Base-by-base conservation (phyloP, 2,329 filamentous ascomycete genomes). In the Parastagonospora avenae region DNA sequence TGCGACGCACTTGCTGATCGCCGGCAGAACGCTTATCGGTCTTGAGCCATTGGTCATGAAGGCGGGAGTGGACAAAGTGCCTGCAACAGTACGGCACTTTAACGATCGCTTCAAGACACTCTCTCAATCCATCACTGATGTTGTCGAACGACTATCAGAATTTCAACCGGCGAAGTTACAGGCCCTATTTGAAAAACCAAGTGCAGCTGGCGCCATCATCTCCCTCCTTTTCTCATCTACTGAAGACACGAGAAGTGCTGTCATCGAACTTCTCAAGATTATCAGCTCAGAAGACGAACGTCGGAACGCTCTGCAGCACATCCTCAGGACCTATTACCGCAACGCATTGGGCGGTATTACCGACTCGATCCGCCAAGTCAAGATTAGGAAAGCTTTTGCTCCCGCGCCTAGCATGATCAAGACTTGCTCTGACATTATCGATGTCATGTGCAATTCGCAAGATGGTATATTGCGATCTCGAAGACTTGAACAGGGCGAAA, bases 221-320 rank as follows among this genome's bases (percentile, higher is more conserved):
- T 87, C 88, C 4, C 82, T 91, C 14, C 84, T 97, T 6, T 86
- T 97, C 48, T 92, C 92, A 37, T 90, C 91, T 12, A 88, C 95
- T 60, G 80, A 89, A 48, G 82, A 86, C 50, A 87, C 94, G 30
- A 91, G 91, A 54, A 88, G 92, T 68, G 88, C 90, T 12, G 87
- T 90, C 1, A 83, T 92, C 6, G 89, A 92, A 59, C 78, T 97
- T 27, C 82, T 97, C 58, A 96, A 96, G 73, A 85, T 85, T 31
- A 84, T 93, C 63, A 94, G 90, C 31, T 84, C 83, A 8, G 85
- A 95, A 70, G 81, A 82, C 46, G 81, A 79, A 52, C 78, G 85
- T 48, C 76, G 81, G 54, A 84, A 87, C 57, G 85, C 85, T 12
- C 75, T 89, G 11, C 81, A 81, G 38, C 80, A 86, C 62, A 72